Evolutionary conservation across 495 filamentous ascomycete genomes (phyloP).

Genomic region (Chaetomidium leptoderma): DNA sequence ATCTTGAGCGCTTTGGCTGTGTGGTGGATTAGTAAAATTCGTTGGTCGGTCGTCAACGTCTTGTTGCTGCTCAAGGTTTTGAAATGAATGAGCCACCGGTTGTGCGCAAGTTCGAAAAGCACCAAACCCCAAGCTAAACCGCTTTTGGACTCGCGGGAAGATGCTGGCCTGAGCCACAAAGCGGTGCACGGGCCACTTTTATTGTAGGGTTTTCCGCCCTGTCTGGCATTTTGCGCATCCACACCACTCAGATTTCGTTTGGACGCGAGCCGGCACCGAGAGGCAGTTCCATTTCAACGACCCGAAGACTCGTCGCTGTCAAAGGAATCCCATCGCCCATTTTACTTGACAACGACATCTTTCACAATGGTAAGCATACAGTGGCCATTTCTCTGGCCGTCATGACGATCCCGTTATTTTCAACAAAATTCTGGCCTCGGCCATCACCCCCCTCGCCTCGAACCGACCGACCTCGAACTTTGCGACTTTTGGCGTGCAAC

Average conservation of each 20-base stretch:
- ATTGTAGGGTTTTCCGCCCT: conserved; percentile 38
- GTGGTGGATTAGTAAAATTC: conserved; percentile 37
- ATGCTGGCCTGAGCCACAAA: conserved; percentile 11
- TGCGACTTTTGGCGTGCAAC: conserved; percentile 12
- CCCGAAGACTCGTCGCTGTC: conserved; percentile 31
- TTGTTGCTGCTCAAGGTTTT: conserved; percentile 37
- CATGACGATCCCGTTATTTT: not conserved
- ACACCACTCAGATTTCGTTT: conserved; percentile 35
- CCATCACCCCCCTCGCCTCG: not conserved
- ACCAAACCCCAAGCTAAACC: conserved; percentile 38
- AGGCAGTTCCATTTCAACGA: conserved; percentile 26
- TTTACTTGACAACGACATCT: conserved; percentile 30
- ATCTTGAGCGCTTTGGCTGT: conserved; percentile 53
- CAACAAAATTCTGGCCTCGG: not conserved
- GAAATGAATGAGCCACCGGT: conserved; percentile 31
- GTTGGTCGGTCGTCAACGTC: conserved; percentile 36
- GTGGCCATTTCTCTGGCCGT: not conserved
- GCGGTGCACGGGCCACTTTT: conserved; percentile 23
- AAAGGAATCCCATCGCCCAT: conserved; percentile 32
- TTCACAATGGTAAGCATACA: conserved; percentile 32
- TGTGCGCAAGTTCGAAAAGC: conserved; percentile 36
- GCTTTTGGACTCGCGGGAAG: conserved; percentile 23
- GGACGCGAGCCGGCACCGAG: conserved; percentile 26
- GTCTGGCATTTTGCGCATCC: conserved; percentile 33
- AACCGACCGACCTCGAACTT: not conserved